These are phyloP conservation scores for Paracamarosporium sp. DNA, from an alignment of 2,329 filamentous ascomycete species.

Conservation along the genomic window DNA sequence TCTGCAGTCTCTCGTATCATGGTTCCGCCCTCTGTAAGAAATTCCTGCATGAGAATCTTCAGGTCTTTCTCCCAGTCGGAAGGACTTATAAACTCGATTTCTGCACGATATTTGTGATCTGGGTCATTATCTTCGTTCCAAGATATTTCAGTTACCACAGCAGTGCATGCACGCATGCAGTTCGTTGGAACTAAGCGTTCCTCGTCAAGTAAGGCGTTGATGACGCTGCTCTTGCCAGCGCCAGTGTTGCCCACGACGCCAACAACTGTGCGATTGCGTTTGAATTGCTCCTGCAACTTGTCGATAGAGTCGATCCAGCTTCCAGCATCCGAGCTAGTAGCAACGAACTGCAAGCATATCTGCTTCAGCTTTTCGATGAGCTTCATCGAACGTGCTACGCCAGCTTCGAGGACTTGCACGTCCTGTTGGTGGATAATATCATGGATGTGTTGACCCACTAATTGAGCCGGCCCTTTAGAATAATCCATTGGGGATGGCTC, in stretches of 20 bases:
- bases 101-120: conserved; percentile 56
- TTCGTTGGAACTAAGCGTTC: conserved; percentile 63
- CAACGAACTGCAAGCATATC: conserved; percentile 32
- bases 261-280: conserved; percentile 56
- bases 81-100: conserved; percentile 63
- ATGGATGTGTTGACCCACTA: conserved; percentile 31
- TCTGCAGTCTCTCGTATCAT: conserved; percentile 47
- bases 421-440: conserved; percentile 39
- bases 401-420: conserved; percentile 47
- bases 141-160: conserved; percentile 66
- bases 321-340: conserved; percentile 36
- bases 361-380: conserved; percentile 44
- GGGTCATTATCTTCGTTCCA: conserved; percentile 58
- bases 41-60: conserved; percentile 55
- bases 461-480: conserved; percentile 6
- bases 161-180: conserved; percentile 68
- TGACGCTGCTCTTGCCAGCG: conserved; percentile 67
- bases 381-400: conserved; percentile 46
- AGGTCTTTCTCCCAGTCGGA: conserved; percentile 64
- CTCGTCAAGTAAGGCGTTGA: conserved; percentile 69
- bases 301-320: conserved; percentile 53
- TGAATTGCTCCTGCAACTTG: conserved; percentile 48
- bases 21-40: conserved; percentile 51
- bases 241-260: conserved; percentile 69
- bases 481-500: conserved; percentile 16